Evolutionary conservation across 164 flowering plant genomes (phyloP).

Genomic region (Dillenia turbinata): DNA sequence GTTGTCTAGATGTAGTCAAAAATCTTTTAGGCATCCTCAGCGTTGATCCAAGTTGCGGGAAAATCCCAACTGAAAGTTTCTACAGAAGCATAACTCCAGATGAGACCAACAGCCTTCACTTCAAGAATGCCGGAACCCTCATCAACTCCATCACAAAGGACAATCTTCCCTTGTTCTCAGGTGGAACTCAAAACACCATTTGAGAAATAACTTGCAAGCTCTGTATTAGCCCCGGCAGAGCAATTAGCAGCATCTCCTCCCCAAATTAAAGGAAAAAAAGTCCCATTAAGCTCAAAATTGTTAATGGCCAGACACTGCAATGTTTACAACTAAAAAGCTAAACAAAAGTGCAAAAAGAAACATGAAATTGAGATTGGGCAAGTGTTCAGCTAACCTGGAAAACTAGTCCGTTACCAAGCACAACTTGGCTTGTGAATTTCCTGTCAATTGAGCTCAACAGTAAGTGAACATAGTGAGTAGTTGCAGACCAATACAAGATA

Average conservation of each 20-base stretch:
- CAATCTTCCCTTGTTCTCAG: constrained; percentile 33
- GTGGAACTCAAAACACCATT: constrained; percentile 21
- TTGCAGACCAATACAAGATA: constrained; percentile 4
- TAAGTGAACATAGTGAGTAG: constrained; percentile 26
- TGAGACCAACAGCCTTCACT: constrained; percentile 29
- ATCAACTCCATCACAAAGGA: constrained; percentile 25
- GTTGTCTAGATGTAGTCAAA: constrained; percentile 31
- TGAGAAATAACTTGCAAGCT: constrained; percentile 18
- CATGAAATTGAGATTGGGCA: neutral
- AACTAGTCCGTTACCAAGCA: constrained; percentile 32
- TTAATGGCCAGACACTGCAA: constrained; percentile 35
- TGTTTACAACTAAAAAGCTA: neutral
- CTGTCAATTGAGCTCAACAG: constrained; percentile 37
- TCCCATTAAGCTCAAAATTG: constrained; percentile 29
- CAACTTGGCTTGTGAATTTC: constrained; percentile 13
- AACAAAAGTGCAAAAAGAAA: neutral
- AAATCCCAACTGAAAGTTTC: constrained; percentile 24
- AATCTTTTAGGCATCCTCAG: constrained; percentile 21
- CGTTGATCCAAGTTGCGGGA: constrained; percentile 29
- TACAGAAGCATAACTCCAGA: constrained; percentile 15
- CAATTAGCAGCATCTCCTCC: constrained; percentile 42
- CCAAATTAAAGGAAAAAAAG: constrained; percentile 31
- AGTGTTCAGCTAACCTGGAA: constrained; percentile 13
- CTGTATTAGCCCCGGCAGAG: constrained; percentile 20
- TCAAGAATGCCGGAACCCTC: constrained; percentile 22